Evolutionary conservation across 768 basidiomycete species (phyloP).

Genomic region (Collybia sordida): DNA sequence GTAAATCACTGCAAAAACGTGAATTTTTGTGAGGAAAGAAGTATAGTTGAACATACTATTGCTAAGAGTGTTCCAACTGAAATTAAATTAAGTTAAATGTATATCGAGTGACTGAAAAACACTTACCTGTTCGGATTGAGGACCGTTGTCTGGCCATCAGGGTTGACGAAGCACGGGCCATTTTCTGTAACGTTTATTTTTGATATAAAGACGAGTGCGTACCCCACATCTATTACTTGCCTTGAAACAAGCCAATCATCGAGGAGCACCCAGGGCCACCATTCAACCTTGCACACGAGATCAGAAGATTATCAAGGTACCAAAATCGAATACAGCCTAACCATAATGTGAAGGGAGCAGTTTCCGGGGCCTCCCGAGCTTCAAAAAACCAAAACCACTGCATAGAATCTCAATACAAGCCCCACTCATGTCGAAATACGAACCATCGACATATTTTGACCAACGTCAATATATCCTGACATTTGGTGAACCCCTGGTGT

Average conservation of each 20-base stretch:
- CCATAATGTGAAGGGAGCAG: conserved; percentile 69
- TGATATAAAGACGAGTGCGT: no score
- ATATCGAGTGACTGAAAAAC: neutral
- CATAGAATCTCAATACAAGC: neutral
- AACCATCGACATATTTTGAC: conserved; percentile 59
- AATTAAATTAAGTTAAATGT: neutral
- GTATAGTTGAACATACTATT: conserved; percentile 44
- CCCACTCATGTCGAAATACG: conserved; percentile 6
- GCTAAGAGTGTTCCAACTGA: conserved; percentile 67
- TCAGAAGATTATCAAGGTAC: neutral
- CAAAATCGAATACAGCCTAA: conserved; percentile 15
- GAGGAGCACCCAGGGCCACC: conserved; percentile 64
- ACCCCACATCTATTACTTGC: conserved; percentile 18
- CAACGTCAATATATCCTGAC: conserved; percentile 63
- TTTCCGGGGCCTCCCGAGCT: conserved; percentile 55
- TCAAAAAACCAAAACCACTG: conserved; percentile 82
- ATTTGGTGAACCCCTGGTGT: conserved; percentile 59
- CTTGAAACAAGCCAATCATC: conserved; percentile 69
- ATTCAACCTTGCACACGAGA: conserved; percentile 40
- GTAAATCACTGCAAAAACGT: conserved; percentile 53
- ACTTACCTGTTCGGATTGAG: conserved; percentile 60
- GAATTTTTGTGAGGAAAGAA: neutral
- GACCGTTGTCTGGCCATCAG: conserved; percentile 49
- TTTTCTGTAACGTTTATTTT: conserved; percentile 38
- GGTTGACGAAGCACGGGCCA: conserved; percentile 61